Percentiles rank a stretch among this genome's conserved stretches.
phyloP scores from a whole-genome alignment of 192 early-diverging fungal species.

The Entomortierella beljakovae region DNA sequence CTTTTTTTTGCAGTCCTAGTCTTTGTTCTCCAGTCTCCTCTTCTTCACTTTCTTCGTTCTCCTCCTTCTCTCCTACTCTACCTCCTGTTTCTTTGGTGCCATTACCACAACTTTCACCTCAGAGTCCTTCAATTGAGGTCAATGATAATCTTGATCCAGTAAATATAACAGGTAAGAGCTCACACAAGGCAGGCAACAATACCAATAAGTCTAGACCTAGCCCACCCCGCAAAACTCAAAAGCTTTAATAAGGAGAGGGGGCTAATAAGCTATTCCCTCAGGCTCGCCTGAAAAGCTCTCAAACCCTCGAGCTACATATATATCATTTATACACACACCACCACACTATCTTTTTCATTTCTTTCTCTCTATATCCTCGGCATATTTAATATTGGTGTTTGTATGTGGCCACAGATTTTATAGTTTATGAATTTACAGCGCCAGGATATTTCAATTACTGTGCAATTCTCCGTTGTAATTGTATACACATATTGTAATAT shows the following conservation, averaged over 20 bases:
- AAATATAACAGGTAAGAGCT: neutral
- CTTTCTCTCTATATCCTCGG: too few species aligned
- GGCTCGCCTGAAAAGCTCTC: neutral
- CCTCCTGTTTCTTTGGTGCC: neutral
- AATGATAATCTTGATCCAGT: neutral
- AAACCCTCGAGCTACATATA: too few species aligned
- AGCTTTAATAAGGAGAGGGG: neutral
- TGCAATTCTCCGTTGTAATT: neutral
- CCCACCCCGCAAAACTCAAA: too few species aligned
- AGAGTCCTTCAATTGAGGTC: neutral
- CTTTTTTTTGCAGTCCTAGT: slow-evolving; percentile 14
- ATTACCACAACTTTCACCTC: slow-evolving; percentile 4
- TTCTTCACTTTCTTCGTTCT: neutral
- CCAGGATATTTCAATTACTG: neutral
- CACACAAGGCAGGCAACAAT: neutral
- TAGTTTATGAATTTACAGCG: neutral
- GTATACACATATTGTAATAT: neutral
- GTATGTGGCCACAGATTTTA: too few species aligned
- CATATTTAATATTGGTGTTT: too few species aligned
- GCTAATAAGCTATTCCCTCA: neutral
- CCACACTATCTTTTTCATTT: neutral
- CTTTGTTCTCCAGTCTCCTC: slow-evolving; percentile 5
- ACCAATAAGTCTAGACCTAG: too few species aligned
- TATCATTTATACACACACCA: neutral
- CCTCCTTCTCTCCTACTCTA: neutral